These are phyloP conservation scores for Globisporangium recalcitrans DNA, from an alignment of 352 stramenopile genomes.

Conservation along the genomic window DNA sequence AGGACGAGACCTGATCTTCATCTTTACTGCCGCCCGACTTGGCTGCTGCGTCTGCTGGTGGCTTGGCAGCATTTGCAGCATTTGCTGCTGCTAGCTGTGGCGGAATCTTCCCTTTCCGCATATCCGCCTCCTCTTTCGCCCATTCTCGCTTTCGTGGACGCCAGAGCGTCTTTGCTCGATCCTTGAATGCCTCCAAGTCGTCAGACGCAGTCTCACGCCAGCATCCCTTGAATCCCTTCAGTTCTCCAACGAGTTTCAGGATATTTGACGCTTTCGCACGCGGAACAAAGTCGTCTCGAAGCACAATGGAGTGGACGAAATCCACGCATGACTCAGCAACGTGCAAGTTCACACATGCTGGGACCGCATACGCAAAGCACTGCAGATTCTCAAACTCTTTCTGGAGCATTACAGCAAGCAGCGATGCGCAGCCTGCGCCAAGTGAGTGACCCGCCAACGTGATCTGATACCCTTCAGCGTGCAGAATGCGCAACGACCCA, in stretches of 20 bases:
- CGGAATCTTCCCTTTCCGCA: constrained; percentile 39
- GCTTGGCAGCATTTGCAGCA: background rate
- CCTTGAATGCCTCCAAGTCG: constrained; percentile 76
- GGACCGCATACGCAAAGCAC: constrained; percentile 84
- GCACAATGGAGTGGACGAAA: constrained; percentile 82
- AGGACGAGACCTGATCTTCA: constrained; percentile 43
- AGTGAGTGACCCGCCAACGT: constrained; percentile 80
- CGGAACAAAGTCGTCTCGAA: constrained; percentile 83
- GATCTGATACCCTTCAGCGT: constrained; percentile 77
- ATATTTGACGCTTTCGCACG: constrained; percentile 82
- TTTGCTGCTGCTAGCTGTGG: constrained; percentile 3
- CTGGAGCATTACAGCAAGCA: constrained; percentile 82
- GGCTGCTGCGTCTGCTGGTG: background rate
- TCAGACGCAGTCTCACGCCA: constrained; percentile 78
- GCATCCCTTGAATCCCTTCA: constrained; percentile 78
- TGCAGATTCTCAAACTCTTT: constrained; percentile 79
- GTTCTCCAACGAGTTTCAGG: constrained; percentile 61
- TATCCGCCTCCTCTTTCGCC: constrained; percentile 60
- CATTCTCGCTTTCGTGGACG: constrained; percentile 77
- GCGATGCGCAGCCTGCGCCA: constrained; percentile 64
- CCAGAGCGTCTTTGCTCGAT: constrained; percentile 79
- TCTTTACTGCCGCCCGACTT: constrained; percentile 17
- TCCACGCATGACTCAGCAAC: constrained; percentile 69
- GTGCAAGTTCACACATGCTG: constrained; percentile 76
- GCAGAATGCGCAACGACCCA: constrained; percentile 59